These are phyloP conservation scores for Trichophyton simii DNA, from an alignment of 2,329 filamentous ascomycete species.

Conservation along the genomic window DNA sequence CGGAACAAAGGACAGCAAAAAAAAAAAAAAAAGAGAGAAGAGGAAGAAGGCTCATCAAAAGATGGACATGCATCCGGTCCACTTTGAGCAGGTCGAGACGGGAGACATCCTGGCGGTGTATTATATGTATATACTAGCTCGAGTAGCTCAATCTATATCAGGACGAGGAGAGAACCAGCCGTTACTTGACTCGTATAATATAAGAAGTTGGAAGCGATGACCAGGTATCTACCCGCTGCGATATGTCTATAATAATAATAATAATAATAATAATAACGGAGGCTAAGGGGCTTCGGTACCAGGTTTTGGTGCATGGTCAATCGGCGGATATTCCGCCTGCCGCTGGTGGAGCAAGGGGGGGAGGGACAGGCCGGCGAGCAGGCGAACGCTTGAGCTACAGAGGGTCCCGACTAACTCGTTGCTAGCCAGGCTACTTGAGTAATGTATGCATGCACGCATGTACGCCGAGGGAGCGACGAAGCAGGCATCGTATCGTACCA, in stretches of 20 bases:
- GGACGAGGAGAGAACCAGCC: too few relatives aligned
- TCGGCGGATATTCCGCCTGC: slow-evolving; percentile 11
- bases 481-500: not conserved
- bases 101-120: not conserved
- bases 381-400: not conserved
- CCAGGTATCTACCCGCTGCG: not conserved
- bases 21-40: not conserved
- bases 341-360: not conserved
- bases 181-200: not conserved
- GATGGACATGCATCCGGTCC: not conserved
- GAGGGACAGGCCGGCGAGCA: not conserved
- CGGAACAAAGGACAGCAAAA: not conserved
- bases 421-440: too few relatives aligned
- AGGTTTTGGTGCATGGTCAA: slow-evolving; percentile 2
- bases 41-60: not conserved
- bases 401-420: too few relatives aligned
- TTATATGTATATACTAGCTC: not conserved
- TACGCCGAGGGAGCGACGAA: not conserved
- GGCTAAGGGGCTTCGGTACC: not conserved
- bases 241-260: not conserved
- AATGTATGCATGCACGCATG: too few relatives aligned
- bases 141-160: too few relatives aligned
- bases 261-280: not conserved
- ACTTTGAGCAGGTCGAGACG: not conserved
- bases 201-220: not conserved